Percentiles rank a stretch among this genome's conserved stretches.
These are phyloP conservation scores for Lyophyllum semitale DNA, from an alignment of 768 basidiomycete species.

Conservation along the genomic window DNA sequence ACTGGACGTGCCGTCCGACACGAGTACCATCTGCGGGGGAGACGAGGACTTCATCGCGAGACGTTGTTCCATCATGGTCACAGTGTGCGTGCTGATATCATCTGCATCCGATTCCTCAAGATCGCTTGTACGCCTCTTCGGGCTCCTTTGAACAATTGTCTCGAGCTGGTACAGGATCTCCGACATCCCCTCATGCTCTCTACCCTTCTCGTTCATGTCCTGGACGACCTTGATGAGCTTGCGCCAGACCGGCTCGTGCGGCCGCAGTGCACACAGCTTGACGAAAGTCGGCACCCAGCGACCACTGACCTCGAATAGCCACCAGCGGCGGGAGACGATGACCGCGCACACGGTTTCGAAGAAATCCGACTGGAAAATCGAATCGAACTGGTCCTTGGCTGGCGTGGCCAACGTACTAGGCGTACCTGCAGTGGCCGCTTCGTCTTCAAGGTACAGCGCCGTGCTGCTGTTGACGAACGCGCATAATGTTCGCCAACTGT, in stretches of 20 bases:
- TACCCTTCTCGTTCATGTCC: slow-evolving; percentile 16
- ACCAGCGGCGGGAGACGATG: slow-evolving; percentile 34
- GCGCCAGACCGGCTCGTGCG: slow-evolving; percentile 32
- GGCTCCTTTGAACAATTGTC: slow-evolving; percentile 7
- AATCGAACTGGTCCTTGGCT: slow-evolving; percentile 22
- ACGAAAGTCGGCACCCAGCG: slow-evolving; percentile 39
- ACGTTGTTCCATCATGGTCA: slow-evolving; percentile 17
- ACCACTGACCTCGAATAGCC: slow-evolving; percentile 37
- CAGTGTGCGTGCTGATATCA: background rate
- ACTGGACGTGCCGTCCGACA: background rate
- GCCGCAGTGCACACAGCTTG: slow-evolving; percentile 31
- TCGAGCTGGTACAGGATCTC: slow-evolving; percentile 25
- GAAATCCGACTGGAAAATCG: slow-evolving; percentile 38
- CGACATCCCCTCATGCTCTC: slow-evolving; percentile 23
- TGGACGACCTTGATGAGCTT: slow-evolving; percentile 31
- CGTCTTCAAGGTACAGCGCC: slow-evolving; percentile 12
- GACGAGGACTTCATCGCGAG: background rate
- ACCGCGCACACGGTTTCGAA: slow-evolving; percentile 35
- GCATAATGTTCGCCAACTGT: slow-evolving; percentile 39
- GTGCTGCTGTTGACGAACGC: slow-evolving; percentile 34
- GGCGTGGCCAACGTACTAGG: slow-evolving; percentile 12
- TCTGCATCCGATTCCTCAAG: background rate
- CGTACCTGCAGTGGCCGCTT: background rate
- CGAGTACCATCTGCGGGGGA: background rate
- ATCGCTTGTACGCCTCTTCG: background rate